These are phyloP conservation scores for Exutisphaerella laricina DNA, from an alignment of 2,329 filamentous ascomycete species.

Conservation along the genomic window DNA sequence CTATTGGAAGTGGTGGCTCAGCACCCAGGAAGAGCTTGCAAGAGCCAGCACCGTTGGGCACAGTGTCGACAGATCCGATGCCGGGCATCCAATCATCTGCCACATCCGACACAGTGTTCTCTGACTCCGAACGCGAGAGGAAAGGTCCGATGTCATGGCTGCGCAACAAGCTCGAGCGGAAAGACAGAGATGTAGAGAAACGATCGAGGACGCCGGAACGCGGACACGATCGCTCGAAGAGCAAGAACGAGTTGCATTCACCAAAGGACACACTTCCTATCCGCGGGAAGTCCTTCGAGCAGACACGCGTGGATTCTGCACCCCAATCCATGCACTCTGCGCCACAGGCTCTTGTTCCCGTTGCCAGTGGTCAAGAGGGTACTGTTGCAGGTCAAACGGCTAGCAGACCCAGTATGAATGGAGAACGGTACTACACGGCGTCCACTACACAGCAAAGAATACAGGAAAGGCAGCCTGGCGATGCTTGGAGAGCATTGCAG, in stretches of 20 bases:
- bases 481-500: background rate
- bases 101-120: conserved; percentile 30
- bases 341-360: background rate
- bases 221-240: conserved; percentile 26
- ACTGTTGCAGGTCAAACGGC: background rate
- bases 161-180: conserved; percentile 58
- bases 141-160: conserved; percentile 60
- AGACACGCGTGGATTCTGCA: conserved; percentile 2
- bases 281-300: conserved; percentile 22
- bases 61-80: conserved; percentile 20
- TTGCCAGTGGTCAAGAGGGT: conserved; percentile 1
- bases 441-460: background rate
- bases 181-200: conserved; percentile 50
- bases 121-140: conserved; percentile 44
- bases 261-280: conserved; percentile 16
- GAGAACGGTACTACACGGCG: background rate
- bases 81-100: conserved; percentile 18
- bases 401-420: conserved; percentile 1
- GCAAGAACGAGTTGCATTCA: conserved; percentile 24
- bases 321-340: conserved; percentile 2
- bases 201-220: conserved; percentile 33
- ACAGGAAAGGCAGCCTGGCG: background rate
- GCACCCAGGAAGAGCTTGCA: conserved; percentile 30
- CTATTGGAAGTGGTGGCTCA: conserved; percentile 27
- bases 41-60: conserved; percentile 21